Evolutionary conservation across 2,329 filamentous ascomycete species (phyloP).

Genomic region (Cladophialophora psammophila): DNA sequence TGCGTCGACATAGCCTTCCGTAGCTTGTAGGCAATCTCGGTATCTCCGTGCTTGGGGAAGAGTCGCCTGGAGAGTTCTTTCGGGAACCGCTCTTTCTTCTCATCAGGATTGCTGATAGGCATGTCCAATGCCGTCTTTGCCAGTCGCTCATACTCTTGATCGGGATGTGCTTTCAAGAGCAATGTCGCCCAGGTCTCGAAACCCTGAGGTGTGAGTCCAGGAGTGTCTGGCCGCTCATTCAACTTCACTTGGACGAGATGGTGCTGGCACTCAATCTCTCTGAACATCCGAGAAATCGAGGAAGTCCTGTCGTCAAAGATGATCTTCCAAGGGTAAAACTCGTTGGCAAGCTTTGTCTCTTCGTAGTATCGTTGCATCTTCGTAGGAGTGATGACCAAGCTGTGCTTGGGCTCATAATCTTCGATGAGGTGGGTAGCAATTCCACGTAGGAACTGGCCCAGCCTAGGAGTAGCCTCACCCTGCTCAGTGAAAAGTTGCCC

Average conservation of each 20-base stretch:
- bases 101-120: slow-evolving; percentile 72
- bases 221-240: slow-evolving; percentile 64
- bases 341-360: slow-evolving; percentile 68
- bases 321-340: slow-evolving; percentile 74
- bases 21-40: slow-evolving; percentile 65
- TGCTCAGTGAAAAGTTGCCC: slow-evolving; percentile 74
- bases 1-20: slow-evolving; percentile 66
- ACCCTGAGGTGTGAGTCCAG: slow-evolving; percentile 71
- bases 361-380: slow-evolving; percentile 80
- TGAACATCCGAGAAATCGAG: slow-evolving; percentile 66
- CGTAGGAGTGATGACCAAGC: slow-evolving; percentile 74
- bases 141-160: slow-evolving; percentile 75
- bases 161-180: slow-evolving; percentile 77
- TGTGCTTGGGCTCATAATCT: slow-evolving; percentile 71
- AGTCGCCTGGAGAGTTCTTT: slow-evolving; percentile 78
- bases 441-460: slow-evolving; percentile 75
- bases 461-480: slow-evolving; percentile 70
- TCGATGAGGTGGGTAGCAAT: slow-evolving; percentile 77
- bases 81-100: slow-evolving; percentile 75
- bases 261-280: slow-evolving; percentile 63
- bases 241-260: slow-evolving; percentile 67
- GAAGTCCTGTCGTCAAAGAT: slow-evolving; percentile 62
- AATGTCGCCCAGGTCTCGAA: slow-evolving; percentile 75
- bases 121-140: slow-evolving; percentile 72
- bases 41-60: slow-evolving; percentile 68